phyloP scores from a whole-genome alignment of 306 rosid genomes.

The Macrotyloma uniflorum region DNA sequence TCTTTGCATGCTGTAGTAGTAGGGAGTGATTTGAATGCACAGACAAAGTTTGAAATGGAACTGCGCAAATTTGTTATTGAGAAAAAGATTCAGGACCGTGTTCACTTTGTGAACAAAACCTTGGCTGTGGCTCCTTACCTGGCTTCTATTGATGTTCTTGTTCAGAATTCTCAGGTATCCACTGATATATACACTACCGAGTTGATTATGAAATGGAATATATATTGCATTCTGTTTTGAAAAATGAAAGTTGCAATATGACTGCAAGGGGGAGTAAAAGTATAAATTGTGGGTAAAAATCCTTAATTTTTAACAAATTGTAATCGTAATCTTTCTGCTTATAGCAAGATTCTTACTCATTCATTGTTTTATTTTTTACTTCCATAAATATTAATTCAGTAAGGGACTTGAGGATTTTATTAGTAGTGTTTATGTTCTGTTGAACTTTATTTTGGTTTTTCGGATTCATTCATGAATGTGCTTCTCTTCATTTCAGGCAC shows the following conservation, averaged over 20 bases:
- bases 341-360: too few species aligned
- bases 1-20: conserved; percentile 85
- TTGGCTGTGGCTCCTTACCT: conserved; percentile 90
- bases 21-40: conserved; percentile 91
- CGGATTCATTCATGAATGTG: conserved; percentile 8
- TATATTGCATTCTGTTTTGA: conserved; percentile 11
- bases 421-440: neutral
- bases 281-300: neutral
- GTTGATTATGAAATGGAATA: conserved; percentile 23
- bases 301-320: neutral
- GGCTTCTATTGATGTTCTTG: conserved; percentile 92
- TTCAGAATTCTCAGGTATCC: conserved; percentile 95
- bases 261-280: neutral
- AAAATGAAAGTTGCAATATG: neutral
- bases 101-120: conserved; percentile 95
- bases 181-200: conserved; percentile 11
- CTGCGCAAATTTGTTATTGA: conserved; percentile 72
- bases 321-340: neutral
- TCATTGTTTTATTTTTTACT: neutral
- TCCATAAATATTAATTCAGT: neutral
- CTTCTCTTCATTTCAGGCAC: conserved; percentile 54
- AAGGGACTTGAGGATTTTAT: neutral
- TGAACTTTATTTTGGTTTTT: conserved; percentile 3
- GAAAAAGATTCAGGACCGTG: conserved; percentile 72
- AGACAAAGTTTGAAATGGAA: conserved; percentile 78